A percentile compares a stretch with the other conserved stretches of the same genome.
phyloP scores from a whole-genome alignment of 306 rosid species.

The Vicia faba region DNA sequence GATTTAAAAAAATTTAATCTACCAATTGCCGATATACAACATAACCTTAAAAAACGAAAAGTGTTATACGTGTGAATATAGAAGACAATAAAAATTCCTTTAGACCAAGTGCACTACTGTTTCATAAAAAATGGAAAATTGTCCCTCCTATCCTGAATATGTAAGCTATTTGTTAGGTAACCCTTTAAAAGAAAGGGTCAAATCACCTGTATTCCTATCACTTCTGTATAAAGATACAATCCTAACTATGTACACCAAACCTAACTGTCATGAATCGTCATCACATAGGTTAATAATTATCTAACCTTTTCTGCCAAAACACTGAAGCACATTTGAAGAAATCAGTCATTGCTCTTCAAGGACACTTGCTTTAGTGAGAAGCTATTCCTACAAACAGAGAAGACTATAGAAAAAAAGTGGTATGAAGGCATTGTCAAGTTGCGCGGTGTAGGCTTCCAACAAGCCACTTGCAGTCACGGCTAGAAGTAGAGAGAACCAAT shows the following conservation, averaged over 20 bases:
- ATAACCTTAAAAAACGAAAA: background rate
- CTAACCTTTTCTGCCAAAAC: conserved; percentile 39
- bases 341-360: conserved; percentile 22
- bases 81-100: background rate
- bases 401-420: conserved; percentile 92
- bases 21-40: background rate
- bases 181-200: conserved; percentile 13
- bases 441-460: conserved; percentile 96
- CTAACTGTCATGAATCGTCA: conserved; percentile 25
- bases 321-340: conserved; percentile 30
- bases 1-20: background rate
- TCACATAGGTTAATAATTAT: conserved; percentile 35
- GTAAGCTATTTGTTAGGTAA: conserved; percentile 4
- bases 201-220: conserved; percentile 30
- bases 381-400: conserved; percentile 68
- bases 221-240: conserved; percentile 32
- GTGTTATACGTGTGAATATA: conserved; percentile 7
- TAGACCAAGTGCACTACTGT: conserved; percentile 5
- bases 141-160: conserved; percentile 28
- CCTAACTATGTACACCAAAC: conserved; percentile 34
- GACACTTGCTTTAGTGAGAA: conserved; percentile 20
- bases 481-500: conserved; percentile 75
- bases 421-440: conserved; percentile 94
- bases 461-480: conserved; percentile 89
- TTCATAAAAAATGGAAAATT: conserved; percentile 18